Percentiles rank a stretch among this genome's conserved stretches.
Evolutionary conservation across 2,329 filamentous ascomycete genomes (phyloP).

Genomic region (Eutypa lata): DNA sequence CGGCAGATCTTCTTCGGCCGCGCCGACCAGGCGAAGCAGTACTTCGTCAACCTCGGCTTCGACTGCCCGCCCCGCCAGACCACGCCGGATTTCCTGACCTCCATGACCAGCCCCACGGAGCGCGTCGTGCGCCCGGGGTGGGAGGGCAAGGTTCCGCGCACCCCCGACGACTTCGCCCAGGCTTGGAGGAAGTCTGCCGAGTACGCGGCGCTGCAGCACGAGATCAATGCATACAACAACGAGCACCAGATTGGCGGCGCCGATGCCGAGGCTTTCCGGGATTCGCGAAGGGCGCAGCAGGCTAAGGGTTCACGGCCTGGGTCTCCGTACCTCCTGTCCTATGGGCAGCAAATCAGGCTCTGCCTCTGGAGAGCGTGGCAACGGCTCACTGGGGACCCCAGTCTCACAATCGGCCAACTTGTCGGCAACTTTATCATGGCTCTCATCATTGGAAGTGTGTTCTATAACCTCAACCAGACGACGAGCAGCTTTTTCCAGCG

Average conservation of each 20-base stretch:
- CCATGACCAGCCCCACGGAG: conserved; percentile 60
- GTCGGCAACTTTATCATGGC: conserved; percentile 74
- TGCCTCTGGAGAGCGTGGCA: conserved; percentile 80
- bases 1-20: conserved; percentile 63
- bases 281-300: conserved; percentile 51
- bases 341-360: conserved; percentile 69
- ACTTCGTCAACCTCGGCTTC: conserved; percentile 66
- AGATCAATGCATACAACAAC: conserved; percentile 55
- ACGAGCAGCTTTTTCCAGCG: conserved; percentile 75
- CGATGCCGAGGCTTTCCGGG: conserved; percentile 56
- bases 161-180: conserved; percentile 59
- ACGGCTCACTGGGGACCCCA: conserved; percentile 73
- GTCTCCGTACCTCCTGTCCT: conserved; percentile 83
- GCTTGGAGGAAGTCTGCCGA: conserved; percentile 55
- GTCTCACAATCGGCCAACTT: conserved; percentile 64
- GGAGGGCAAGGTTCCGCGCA: conserved; percentile 54
- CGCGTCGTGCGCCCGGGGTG: conserved; percentile 54
- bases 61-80: conserved; percentile 65
- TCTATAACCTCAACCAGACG: conserved; percentile 68
- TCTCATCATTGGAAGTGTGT: conserved; percentile 75
- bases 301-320: conserved; percentile 58
- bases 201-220: conserved; percentile 47
- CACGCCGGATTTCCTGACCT: conserved; percentile 69
- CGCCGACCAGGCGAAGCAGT: conserved; percentile 56
- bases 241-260: conserved; percentile 52